phyloP scores from a whole-genome alignment of 176 grass and related monocot genomes.

The Hordeum marinum region DNA sequence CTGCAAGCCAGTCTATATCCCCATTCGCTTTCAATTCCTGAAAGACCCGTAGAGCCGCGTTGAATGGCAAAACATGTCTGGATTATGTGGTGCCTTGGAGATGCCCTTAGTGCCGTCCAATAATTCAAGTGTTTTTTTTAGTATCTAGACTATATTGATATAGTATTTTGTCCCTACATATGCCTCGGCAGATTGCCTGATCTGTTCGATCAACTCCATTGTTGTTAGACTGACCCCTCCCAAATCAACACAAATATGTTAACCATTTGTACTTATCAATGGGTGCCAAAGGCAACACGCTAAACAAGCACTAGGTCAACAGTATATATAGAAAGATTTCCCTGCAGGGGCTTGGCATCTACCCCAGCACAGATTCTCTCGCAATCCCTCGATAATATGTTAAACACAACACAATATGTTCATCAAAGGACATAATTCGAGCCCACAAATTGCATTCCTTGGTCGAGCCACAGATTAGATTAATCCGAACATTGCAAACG shows the following conservation, averaged over 20 bases:
- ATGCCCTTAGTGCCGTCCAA: background rate
- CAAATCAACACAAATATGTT: background rate
- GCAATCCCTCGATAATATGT: background rate
- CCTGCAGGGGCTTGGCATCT: background rate
- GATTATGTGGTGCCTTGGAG: no score
- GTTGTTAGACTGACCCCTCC: background rate
- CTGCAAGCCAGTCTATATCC: no score
- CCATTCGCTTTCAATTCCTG: no score
- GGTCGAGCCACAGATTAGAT: background rate
- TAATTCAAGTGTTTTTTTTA: background rate
- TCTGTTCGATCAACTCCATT: background rate
- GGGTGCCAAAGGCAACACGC: background rate
- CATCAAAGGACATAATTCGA: background rate
- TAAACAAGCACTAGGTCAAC: conserved; percentile 5
- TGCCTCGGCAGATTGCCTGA: background rate
- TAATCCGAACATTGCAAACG: background rate
- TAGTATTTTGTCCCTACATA: background rate
- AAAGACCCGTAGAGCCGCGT: no score
- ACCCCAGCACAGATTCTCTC: background rate
- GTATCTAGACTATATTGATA: background rate
- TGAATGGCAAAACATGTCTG: no score
- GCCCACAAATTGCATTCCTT: background rate
- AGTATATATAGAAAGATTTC: background rate
- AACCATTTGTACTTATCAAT: background rate
- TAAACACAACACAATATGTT: background rate